Evolutionary conservation across 1,139 yeast species (phyloP).

Genomic region (Arxiozyma heterogenica): DNA sequence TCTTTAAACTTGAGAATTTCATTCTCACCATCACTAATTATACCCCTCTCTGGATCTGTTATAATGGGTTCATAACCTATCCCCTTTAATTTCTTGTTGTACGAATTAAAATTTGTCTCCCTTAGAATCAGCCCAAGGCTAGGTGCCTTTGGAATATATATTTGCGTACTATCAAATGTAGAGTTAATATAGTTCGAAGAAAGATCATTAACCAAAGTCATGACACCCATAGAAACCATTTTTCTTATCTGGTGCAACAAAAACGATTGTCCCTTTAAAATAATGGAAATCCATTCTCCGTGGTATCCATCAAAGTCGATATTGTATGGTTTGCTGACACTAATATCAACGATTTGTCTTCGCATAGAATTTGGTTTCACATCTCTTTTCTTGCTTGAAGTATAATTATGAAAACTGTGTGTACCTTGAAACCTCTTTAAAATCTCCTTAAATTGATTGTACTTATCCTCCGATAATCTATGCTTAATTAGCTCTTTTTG

Average conservation of each 20-base stretch:
- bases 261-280: constrained; percentile 92
- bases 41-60: constrained; percentile 50
- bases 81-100: constrained; percentile 57
- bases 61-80: constrained; percentile 68
- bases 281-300: constrained; percentile 86
- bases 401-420: constrained; percentile 85
- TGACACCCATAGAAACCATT: constrained; percentile 76
- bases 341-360: constrained; percentile 61
- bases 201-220: constrained; percentile 22
- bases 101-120: constrained; percentile 79
- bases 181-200: constrained; percentile 64
- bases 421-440: constrained; percentile 58
- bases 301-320: constrained; percentile 53
- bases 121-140: constrained; percentile 83
- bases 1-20: constrained; percentile 50
- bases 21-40: constrained; percentile 46
- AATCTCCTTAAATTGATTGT: not conserved
- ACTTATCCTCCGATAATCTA: not conserved
- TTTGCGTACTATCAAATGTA: constrained; percentile 58
- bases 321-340: constrained; percentile 69
- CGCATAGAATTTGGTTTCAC: constrained; percentile 63
- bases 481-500: not conserved
- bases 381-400: constrained; percentile 57
- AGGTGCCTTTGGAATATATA: constrained; percentile 94
- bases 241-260: constrained; percentile 92